phyloP scores from a whole-genome alignment of 495 filamentous ascomycete genomes.

The Aspergillus asperescens region DNA sequence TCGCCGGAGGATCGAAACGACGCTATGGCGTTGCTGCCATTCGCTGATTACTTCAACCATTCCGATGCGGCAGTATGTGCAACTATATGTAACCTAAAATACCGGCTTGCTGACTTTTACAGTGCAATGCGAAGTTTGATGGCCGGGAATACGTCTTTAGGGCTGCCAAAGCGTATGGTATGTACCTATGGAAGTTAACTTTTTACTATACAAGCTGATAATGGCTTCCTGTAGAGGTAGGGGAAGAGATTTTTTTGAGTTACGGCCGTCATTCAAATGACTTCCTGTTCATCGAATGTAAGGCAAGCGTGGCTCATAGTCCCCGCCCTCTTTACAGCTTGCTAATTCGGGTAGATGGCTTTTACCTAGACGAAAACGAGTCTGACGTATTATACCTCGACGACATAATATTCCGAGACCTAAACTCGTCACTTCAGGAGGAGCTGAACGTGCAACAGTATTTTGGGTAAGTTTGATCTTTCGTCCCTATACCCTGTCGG shows the following conservation, averaged over 20 bases:
- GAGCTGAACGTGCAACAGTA: slow-evolving; percentile 55
- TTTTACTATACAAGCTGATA: not conserved
- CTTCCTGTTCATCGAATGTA: slow-evolving; percentile 73
- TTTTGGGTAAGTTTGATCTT: slow-evolving; percentile 44
- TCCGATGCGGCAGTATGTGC: slow-evolving; percentile 45
- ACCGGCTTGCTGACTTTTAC: not conserved
- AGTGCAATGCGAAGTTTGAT: slow-evolving; percentile 61
- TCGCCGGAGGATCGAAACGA: slow-evolving; percentile 54
- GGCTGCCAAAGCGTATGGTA: slow-evolving; percentile 52
- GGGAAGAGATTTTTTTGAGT: slow-evolving; percentile 72
- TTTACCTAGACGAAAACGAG: slow-evolving; percentile 61
- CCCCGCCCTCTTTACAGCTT: not conserved
- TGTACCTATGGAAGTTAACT: not conserved
- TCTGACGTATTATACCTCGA: slow-evolving; percentile 68
- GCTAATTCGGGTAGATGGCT: slow-evolving; percentile 53
- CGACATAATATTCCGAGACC: slow-evolving; percentile 53
- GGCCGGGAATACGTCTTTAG: slow-evolving; percentile 55
- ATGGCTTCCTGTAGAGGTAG: slow-evolving; percentile 27
- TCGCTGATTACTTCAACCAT: slow-evolving; percentile 88
- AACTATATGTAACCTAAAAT: not conserved
- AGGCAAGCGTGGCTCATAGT: slow-evolving; percentile 9
- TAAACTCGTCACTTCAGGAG: slow-evolving; percentile 43
- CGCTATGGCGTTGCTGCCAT: slow-evolving; percentile 74
- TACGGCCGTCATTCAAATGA: slow-evolving; percentile 81
- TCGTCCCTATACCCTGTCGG: not conserved